A percentile compares a stretch with the other conserved stretches of the same genome.
Conservation (phyloP, 805 yeast genomes). For the Saturnispora sekii region DNA sequence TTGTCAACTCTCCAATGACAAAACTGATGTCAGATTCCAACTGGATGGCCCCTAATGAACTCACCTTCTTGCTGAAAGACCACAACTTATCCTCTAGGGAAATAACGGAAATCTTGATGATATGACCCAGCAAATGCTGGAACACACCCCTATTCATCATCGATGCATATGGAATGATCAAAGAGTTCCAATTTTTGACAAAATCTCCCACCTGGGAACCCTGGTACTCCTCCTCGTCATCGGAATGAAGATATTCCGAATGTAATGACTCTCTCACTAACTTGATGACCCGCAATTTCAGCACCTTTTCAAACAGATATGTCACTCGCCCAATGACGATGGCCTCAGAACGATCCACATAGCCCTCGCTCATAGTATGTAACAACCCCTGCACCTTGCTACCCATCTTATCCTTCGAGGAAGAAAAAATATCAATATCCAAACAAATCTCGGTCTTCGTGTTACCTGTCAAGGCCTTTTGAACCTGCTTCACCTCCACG, state of each 20-base stretch:
- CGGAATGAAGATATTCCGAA: conserved; percentile 31
- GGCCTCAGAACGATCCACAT: conserved; percentile 6
- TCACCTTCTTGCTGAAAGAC: conserved; percentile 55
- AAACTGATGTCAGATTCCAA: conserved; percentile 74
- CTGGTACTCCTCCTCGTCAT: conserved; percentile 12
- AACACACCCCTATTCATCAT: conserved; percentile 34
- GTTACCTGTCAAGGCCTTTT: conserved; percentile 16
- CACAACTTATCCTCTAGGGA: conserved; percentile 60
- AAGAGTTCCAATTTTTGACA: conserved; percentile 50
- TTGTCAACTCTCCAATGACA: conserved; percentile 65
- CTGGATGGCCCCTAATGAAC: conserved; percentile 74
- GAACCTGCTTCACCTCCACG: conserved; percentile 19
- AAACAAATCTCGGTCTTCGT: conserved; percentile 10
- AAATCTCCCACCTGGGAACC: conserved; percentile 30
- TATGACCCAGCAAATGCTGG: conserved; percentile 35
- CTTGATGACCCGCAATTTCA: conserved; percentile 28
- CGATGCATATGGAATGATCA: conserved; percentile 53
- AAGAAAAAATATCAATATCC: conserved; percentile 15
- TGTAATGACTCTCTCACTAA: conserved; percentile 30
- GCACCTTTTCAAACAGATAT: conserved; percentile 29
- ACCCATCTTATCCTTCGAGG: conserved; percentile 1
- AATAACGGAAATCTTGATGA: conserved; percentile 46
- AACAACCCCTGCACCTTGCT: conserved; percentile 6
- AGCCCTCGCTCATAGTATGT: conserved; percentile 5
- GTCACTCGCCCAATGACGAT: conserved; percentile 36